Evolutionary conservation across 106 monocot species (phyloP).

Genomic region (Dioscorea alata): DNA sequence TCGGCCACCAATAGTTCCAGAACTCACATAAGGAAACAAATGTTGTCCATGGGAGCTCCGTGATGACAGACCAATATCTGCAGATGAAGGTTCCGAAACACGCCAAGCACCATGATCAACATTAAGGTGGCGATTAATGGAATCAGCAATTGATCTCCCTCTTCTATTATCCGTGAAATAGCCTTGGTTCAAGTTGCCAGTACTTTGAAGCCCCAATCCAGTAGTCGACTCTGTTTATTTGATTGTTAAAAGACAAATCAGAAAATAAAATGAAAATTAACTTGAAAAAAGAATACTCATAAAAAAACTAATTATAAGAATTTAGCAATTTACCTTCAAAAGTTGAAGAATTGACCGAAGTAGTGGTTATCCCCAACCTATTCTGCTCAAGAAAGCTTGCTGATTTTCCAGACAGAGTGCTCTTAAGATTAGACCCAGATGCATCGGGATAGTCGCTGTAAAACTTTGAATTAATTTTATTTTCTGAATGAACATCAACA

Average conservation of each 20-base stretch:
- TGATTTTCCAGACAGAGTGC: constrained; percentile 12
- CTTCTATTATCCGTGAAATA: not conserved
- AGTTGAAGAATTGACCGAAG: constrained; percentile 6
- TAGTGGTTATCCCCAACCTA: constrained; percentile 13
- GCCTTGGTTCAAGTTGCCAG: constrained; percentile 15
- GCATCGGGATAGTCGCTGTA: constrained; percentile 1
- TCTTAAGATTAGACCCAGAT: constrained; percentile 6
- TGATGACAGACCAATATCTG: constrained; percentile 21
- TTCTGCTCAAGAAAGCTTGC: constrained; percentile 8
- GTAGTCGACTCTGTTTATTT: constrained; percentile 22
- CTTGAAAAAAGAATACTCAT: not conserved
- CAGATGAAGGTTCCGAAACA: constrained; percentile 30
- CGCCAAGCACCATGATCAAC: constrained; percentile 27
- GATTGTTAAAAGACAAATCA: constrained; percentile 2
- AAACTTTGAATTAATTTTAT: constrained; percentile 6
- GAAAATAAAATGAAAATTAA: constrained; percentile 5
- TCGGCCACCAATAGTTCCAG: constrained; percentile 30
- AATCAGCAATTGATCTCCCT: constrained; percentile 32
- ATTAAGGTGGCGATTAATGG: constrained; percentile 38
- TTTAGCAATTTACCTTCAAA: constrained; percentile 15
- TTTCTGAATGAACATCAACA: constrained; percentile 11
- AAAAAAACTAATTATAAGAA: not conserved
- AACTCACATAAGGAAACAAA: constrained; percentile 27
- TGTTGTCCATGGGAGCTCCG: constrained; percentile 27
- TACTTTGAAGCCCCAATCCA: constrained; percentile 10